Percentiles rank a stretch among this genome's conserved stretches.
phyloP scores from a whole-genome alignment of 2,329 filamentous ascomycete species.

The Calonectria henricotiae region DNA sequence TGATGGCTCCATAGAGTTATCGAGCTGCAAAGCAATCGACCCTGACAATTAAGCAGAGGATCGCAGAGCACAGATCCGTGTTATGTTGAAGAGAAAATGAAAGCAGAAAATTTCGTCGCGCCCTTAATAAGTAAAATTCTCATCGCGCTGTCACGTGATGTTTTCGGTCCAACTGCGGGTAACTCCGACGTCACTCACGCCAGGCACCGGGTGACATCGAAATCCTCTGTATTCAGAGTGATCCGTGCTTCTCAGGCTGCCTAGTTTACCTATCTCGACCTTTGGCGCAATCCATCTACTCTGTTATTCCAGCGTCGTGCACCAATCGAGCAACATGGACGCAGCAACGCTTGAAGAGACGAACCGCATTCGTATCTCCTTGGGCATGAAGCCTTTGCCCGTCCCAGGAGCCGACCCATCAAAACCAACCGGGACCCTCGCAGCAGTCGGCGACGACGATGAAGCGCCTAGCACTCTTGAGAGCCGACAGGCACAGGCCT shows the following conservation, averaged over 20 bases:
- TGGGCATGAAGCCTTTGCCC: constrained; percentile 92
- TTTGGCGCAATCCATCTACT: constrained; percentile 23
- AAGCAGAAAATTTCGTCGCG: constrained; percentile 57
- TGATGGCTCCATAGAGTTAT: constrained; percentile 87
- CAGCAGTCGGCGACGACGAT: constrained; percentile 72
- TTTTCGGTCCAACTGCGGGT: constrained; percentile 27
- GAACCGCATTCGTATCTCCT: constrained; percentile 90
- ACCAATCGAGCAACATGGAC: constrained; percentile 65
- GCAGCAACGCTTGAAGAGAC: constrained; percentile 90
- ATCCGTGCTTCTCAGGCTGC: constrained; percentile 44
- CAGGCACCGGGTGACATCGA: constrained; percentile 21
- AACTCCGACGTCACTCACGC: constrained; percentile 15
- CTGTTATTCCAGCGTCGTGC: constrained; percentile 12
- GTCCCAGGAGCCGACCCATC: constrained; percentile 77
- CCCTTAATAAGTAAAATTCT: constrained; percentile 48
- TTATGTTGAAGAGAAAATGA: constrained; percentile 61
- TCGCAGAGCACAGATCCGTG: constrained; percentile 89
- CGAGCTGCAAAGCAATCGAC: constrained; percentile 90
- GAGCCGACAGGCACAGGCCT: constrained; percentile 80
- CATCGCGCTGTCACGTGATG: constrained; percentile 38
- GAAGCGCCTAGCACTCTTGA: constrained; percentile 89
- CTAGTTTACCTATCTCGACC: constrained; percentile 29
- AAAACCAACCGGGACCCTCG: constrained; percentile 66
- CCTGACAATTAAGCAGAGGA: constrained; percentile 77
- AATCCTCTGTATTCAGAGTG: constrained; percentile 32